These are phyloP conservation scores for Verbascum thapsus DNA, from an alignment of 257 asterid genomes.

Conservation along the genomic window DNA sequence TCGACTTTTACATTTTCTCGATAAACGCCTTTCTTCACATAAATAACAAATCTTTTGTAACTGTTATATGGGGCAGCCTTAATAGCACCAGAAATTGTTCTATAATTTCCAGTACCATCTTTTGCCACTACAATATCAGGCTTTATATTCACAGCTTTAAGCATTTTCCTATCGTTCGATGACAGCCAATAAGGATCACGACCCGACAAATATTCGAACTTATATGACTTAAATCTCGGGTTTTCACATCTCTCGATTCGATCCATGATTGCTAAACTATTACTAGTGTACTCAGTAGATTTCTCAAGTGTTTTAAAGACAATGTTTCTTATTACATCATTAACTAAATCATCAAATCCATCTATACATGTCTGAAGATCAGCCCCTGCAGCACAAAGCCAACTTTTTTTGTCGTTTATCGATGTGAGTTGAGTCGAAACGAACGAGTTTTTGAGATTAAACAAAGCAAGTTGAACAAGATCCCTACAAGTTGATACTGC, in stretches of 20 bases:
- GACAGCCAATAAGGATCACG: conserved; percentile 11
- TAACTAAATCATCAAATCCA: conserved; percentile 16
- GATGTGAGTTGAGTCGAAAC: background rate
- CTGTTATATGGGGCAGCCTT: conserved; percentile 1
- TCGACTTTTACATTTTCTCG: conserved; percentile 24
- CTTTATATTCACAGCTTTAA: background rate
- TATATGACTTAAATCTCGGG: background rate
- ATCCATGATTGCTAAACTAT: background rate
- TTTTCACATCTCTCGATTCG: background rate
- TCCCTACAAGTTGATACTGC: conserved; percentile 23
- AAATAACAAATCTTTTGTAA: conserved; percentile 6
- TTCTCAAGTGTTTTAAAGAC: conserved; percentile 12
- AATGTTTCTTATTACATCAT: background rate
- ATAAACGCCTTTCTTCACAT: conserved; percentile 34
- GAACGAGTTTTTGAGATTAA: conserved; percentile 19
- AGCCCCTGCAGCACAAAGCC: conserved; percentile 22
- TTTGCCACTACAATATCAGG: conserved; percentile 35
- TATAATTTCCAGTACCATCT: conserved; percentile 35
- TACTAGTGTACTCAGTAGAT: background rate
- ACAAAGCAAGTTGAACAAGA: conserved; percentile 18
- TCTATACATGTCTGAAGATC: conserved; percentile 27
- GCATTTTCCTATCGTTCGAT: background rate
- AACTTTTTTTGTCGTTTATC: background rate
- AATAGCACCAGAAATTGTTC: conserved; percentile 22
- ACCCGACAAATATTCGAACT: background rate